Percentiles rank a stretch among this genome's conserved stretches.
Evolutionary conservation across 2,329 filamentous ascomycete genomes (phyloP).

Genomic region (Fusarium odoratissimum): DNA sequence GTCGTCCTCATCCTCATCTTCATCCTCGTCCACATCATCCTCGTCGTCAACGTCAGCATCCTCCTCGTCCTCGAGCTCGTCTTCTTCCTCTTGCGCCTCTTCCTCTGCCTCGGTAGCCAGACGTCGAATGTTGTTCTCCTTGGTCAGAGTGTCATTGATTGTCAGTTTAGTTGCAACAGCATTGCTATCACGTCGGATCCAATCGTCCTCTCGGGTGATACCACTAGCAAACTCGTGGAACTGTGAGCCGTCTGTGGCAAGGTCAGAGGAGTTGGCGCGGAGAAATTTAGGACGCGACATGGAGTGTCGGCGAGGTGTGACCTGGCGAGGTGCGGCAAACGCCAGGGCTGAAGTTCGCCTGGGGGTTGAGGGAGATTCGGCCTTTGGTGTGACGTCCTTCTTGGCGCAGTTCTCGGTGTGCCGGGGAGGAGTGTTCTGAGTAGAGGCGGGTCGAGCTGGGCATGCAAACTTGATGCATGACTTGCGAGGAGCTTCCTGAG

Average conservation of each 20-base stretch:
- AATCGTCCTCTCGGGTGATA: constrained; percentile 85
- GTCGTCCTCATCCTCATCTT: constrained; percentile 62
- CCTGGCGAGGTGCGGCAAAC: constrained; percentile 43
- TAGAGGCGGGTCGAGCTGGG: constrained; percentile 62
- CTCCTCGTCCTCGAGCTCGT: constrained; percentile 76
- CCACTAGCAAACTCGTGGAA: constrained; percentile 96
- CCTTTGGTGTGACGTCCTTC: constrained; percentile 28
- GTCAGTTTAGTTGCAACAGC: constrained; percentile 79
- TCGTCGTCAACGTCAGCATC: constrained; percentile 87
- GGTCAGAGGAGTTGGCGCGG: constrained; percentile 61
- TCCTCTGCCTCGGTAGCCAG: constrained; percentile 91
- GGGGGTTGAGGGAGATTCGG: constrained; percentile 49
- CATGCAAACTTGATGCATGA: constrained; percentile 82
- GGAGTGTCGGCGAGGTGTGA: constrained; percentile 40
- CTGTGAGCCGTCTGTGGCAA: constrained; percentile 66
- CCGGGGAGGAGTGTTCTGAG: constrained; percentile 53
- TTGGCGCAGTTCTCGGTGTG: constrained; percentile 22
- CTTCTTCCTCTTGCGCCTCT: constrained; percentile 80
- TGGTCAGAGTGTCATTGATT: constrained; percentile 87
- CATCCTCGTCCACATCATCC: constrained; percentile 65
- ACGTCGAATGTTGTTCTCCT: constrained; percentile 88
- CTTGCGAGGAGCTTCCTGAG: constrained; percentile 61
- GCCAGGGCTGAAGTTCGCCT: constrained; percentile 44
- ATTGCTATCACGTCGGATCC: constrained; percentile 78
- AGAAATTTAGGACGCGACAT: constrained; percentile 58